Conservation (phyloP, 768 basidiomycete species). For the Boletus rufocinnamomeus region DNA sequence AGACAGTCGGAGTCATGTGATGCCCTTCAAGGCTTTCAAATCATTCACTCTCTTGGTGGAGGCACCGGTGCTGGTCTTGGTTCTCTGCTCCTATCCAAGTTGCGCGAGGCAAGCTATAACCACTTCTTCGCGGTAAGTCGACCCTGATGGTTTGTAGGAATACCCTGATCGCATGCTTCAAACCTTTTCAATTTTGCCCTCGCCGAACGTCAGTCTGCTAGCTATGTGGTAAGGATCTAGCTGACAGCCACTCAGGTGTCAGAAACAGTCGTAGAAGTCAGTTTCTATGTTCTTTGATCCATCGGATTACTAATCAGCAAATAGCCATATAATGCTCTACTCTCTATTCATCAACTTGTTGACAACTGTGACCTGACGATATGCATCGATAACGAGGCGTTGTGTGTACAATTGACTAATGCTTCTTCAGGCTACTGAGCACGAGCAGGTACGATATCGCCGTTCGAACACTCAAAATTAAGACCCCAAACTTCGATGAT, state of each 20-base stretch:
- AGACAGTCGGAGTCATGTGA: slow-evolving; percentile 82
- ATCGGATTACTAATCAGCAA: slow-evolving; percentile 11
- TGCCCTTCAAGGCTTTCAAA: slow-evolving; percentile 87
- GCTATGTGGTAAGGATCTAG: background rate
- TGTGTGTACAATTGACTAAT: slow-evolving; percentile 45
- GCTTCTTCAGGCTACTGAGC: background rate
- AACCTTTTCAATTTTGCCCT: slow-evolving; percentile 56
- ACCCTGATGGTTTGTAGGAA: slow-evolving; percentile 48
- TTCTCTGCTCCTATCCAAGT: slow-evolving; percentile 74
- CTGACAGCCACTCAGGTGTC: slow-evolving; percentile 36
- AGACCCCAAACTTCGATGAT: slow-evolving; percentile 61
- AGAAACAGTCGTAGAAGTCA: slow-evolving; percentile 57
- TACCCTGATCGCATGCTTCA: slow-evolving; percentile 49
- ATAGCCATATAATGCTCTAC: slow-evolving; percentile 79
- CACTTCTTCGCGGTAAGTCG: background rate
- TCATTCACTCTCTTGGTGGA: slow-evolving; percentile 88
- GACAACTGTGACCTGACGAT: slow-evolving; percentile 85
- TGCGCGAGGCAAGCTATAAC: slow-evolving; percentile 62
- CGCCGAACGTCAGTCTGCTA: slow-evolving; percentile 48
- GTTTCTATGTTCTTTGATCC: slow-evolving; percentile 5
- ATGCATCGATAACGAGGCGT: slow-evolving; percentile 85
- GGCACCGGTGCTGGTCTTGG: slow-evolving; percentile 90
- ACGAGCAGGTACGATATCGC: slow-evolving; percentile 68
- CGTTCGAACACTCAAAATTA: slow-evolving; percentile 62
- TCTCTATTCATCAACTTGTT: slow-evolving; percentile 86